Percentiles rank a stretch among this genome's conserved stretches.
Conservation (phyloP, 2,329 filamentous ascomycete species). For the Dryadomyces sulphureus region DNA sequence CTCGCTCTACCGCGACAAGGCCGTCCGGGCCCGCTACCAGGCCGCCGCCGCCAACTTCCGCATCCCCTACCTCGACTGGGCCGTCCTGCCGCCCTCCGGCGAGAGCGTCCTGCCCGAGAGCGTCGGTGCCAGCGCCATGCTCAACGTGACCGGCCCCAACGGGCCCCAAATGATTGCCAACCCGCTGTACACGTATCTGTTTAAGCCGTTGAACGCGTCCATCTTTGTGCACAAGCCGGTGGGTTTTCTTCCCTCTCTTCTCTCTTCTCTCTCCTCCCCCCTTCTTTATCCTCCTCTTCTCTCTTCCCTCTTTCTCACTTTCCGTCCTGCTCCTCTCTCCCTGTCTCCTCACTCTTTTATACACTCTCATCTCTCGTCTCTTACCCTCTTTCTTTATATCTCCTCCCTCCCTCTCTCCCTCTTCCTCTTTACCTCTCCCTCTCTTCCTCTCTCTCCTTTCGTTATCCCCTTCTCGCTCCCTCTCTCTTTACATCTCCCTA, state of each 20-base stretch:
- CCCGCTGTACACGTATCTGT: slow-evolving; percentile 45
- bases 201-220: slow-evolving; percentile 41
- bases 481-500: not conserved
- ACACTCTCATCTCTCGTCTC: not conserved
- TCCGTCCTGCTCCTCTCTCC: not conserved
- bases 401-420: not conserved
- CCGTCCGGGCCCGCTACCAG: slow-evolving; percentile 29
- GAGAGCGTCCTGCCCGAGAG: slow-evolving; percentile 32
- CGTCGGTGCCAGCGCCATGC: slow-evolving; percentile 24
- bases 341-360: no score
- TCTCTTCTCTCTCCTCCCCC: not conserved
- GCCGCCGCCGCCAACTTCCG: slow-evolving; percentile 35
- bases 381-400: not conserved
- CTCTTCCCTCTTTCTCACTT: not conserved
- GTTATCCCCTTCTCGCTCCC: not conserved
- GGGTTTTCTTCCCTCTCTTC: slow-evolving; percentile 15
- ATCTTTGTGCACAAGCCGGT: slow-evolving; percentile 48
- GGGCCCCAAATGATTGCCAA: slow-evolving; percentile 42
- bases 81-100: slow-evolving; percentile 29
- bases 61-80: slow-evolving; percentile 48
- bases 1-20: slow-evolving; percentile 28
- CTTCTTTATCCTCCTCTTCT: not conserved
- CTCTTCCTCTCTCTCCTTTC: not conserved
- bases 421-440: not conserved
- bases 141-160: slow-evolving; percentile 40